These are phyloP conservation scores for Haberlea rhodopensis DNA, from an alignment of 257 asterid species.

Conservation along the genomic window DNA sequence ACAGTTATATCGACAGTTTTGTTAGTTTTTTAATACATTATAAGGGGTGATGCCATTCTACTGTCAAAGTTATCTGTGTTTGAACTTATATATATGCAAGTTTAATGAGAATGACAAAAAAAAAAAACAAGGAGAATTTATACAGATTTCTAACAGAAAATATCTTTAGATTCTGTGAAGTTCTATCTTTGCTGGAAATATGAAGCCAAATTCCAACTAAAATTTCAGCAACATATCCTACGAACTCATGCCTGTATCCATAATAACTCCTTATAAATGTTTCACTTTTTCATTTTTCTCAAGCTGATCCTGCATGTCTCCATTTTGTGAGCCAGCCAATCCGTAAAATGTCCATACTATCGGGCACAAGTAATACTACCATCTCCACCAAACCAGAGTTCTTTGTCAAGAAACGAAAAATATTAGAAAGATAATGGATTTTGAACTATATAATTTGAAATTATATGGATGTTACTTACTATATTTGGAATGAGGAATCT, in stretches of 20 bases:
- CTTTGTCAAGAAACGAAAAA: slow-evolving; percentile 42
- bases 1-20: slow-evolving; percentile 37
- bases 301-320: slow-evolving; percentile 40
- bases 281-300: slow-evolving; percentile 47
- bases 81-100: background rate
- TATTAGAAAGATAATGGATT: no score
- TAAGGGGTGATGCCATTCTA: slow-evolving; percentile 1
- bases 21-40: slow-evolving; percentile 35
- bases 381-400: slow-evolving; percentile 82
- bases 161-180: background rate
- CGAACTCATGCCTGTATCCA: slow-evolving; percentile 49
- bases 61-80: background rate
- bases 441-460: background rate
- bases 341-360: slow-evolving; percentile 70
- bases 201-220: slow-evolving; percentile 55
- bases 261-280: slow-evolving; percentile 49
- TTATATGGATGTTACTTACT: slow-evolving; percentile 35
- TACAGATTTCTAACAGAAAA: background rate
- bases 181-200: slow-evolving; percentile 62
- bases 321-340: slow-evolving; percentile 60
- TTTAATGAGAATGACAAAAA: background rate
- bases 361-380: slow-evolving; percentile 65
- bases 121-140: background rate
- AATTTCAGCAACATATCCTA: slow-evolving; percentile 59
- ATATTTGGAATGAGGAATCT: slow-evolving; percentile 75